Evolutionary conservation across 768 basidiomycete genomes (phyloP), one percentile per base, ranked within the genome.

Genomic region (Podaxis sp.): DNA sequence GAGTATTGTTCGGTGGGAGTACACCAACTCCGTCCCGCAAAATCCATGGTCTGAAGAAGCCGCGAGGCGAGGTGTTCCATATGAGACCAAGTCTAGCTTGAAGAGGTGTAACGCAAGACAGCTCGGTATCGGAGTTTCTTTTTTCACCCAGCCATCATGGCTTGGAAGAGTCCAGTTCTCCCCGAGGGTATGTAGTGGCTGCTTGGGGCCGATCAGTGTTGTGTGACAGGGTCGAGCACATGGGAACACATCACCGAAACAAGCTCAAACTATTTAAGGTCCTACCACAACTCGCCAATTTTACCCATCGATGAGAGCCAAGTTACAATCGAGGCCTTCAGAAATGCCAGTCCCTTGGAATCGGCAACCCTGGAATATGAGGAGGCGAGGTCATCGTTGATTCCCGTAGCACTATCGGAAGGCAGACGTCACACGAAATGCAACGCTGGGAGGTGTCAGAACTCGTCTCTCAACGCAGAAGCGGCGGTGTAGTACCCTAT

Each of bases 221-320:
- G 17, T 20, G n/a, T 8, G 15, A 10, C 20, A 3, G n/a, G 2
- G 33, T 17, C n/a, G 13, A n/a, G n/a, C 17, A 46, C 44, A 46
- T 46, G 44, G 3, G 44, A 46, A 46, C 20, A 17, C 10, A 12
- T 5, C 20, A 50, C 33, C 22, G 20, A 36, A 58, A 36, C 7
- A n/a, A 49, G 26, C 15, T 10, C 13, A 22, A 7, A 2, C 28
- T 58, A 58, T 58, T 48, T 58, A 50, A 33, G 48, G n/a, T n/a
- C n/a, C 15, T 58, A 49, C 44, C 46, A 36, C 30, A 49, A 36
- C 15, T 1, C 33, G 49, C 11, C 13, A n/a, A 37, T 51, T 51
- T 60, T 60, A 26, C 33, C 58, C 58, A 60, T 15, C 26, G 46
- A 51, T 60, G 58, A 51, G 58, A 60, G 38, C 50, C 7, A 26